Conservation (phyloP, 179 eudicot species). For the Beta macrorhiza region DNA sequence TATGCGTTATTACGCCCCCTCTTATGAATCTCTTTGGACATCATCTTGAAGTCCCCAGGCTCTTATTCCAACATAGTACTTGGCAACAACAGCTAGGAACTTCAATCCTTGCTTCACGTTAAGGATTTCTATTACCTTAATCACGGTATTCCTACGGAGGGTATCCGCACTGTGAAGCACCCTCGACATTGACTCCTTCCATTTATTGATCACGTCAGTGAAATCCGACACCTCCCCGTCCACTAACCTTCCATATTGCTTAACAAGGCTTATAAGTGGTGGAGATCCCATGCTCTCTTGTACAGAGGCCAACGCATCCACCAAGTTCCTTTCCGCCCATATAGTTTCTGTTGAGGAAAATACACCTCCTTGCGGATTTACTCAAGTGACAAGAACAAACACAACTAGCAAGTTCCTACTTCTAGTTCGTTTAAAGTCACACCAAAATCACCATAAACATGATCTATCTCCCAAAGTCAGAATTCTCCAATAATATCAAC, state of each 20-base stretch:
- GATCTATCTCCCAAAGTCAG: no score
- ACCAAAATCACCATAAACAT: no score
- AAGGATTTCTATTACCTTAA: constrained; percentile 24
- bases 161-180: constrained; percentile 30
- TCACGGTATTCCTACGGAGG: constrained; percentile 28
- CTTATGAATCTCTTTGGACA: neutral
- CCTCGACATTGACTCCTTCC: constrained; percentile 24
- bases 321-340: constrained; percentile 23
- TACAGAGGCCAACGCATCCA: constrained; percentile 25
- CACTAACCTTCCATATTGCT: neutral
- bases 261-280: constrained; percentile 16
- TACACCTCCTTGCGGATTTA: no score
- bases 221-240: no score
- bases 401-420: no score
- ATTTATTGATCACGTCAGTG: neutral
- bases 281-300: constrained; percentile 35
- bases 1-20: no score
- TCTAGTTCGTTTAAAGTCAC: no score
- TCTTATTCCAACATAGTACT: constrained; percentile 27
- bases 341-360: no score
- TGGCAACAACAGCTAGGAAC: constrained; percentile 27
- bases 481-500: no score
- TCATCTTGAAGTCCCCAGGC: constrained; percentile 32
- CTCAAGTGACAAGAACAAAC: no score
- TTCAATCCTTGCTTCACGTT: constrained; percentile 24